A percentile compares a stretch with the other conserved stretches of the same genome.
Conservation (phyloP, 192 early-diverging fungal species). For the Haplosporangium gracile region DNA sequence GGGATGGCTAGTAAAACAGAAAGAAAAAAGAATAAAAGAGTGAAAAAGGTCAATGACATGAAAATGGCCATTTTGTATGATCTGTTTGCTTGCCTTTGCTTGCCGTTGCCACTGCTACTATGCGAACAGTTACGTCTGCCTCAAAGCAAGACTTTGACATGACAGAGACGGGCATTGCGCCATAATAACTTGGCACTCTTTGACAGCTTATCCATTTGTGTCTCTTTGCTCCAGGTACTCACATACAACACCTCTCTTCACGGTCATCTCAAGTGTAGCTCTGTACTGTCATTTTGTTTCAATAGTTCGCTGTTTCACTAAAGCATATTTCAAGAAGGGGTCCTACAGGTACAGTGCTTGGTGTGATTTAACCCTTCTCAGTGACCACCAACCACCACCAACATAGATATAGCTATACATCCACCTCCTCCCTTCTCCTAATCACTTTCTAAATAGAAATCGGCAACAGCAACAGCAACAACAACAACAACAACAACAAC, state of each 20-base stretch:
- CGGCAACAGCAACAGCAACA: too few species aligned
- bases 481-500: too few species aligned
- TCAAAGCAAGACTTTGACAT: too few species aligned
- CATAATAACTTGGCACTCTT: too few species aligned
- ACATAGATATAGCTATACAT: neutral
- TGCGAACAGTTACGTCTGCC: too few species aligned
- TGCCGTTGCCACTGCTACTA: neutral
- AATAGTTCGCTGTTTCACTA: neutral
- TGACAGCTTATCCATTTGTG: too few species aligned
- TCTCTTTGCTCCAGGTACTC: too few species aligned
- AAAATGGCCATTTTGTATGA: too few species aligned
- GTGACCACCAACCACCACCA: neutral
- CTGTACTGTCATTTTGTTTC: too few species aligned
- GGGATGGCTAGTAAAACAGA: neutral
- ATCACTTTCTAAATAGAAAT: neutral
- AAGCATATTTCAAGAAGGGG: neutral
- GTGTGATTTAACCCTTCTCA: neutral
- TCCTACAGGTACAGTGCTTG: neutral
- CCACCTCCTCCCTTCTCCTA: neutral
- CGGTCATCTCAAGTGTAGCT: too few species aligned
- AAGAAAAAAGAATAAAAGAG: conserved; percentile 1
- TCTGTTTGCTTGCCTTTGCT: neutral
- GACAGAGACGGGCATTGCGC: too few species aligned
- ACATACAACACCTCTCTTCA: too few species aligned
- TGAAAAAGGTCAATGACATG: neutral